Percentiles rank a stretch among this genome's conserved stretches.
Conservation (phyloP, 371 early-diverging fungal species). For the Apophysomyces sp. region DNA sequence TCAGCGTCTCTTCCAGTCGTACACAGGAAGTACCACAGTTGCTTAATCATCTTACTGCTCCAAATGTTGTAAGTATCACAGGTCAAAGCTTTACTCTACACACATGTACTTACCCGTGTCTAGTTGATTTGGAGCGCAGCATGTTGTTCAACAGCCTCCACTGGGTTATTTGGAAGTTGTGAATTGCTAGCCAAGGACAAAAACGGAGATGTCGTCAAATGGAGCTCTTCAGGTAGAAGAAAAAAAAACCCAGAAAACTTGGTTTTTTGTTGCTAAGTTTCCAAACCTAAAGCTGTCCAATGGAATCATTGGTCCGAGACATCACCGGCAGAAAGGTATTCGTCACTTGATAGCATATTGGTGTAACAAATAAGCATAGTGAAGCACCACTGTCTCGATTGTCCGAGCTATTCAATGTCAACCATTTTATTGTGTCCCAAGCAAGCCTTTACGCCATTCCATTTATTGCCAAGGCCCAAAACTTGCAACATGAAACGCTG, state of each 20-base stretch:
- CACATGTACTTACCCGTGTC: not conserved
- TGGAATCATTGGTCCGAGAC: slow-evolving; percentile 57
- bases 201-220: slow-evolving; percentile 61
- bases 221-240: slow-evolving; percentile 56
- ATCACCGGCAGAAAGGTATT: slow-evolving; percentile 46
- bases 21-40: slow-evolving; percentile 71
- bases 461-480: slow-evolving; percentile 57
- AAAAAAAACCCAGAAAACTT: too few relatives aligned
- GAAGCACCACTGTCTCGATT: slow-evolving; percentile 64
- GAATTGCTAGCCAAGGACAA: slow-evolving; percentile 70
- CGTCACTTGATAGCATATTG: too few relatives aligned
- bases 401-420: slow-evolving; percentile 75
- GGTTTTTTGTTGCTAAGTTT: not conserved
- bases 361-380: too few relatives aligned
- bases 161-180: slow-evolving; percentile 52
- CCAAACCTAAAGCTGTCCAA: slow-evolving; percentile 26
- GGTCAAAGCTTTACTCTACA: not conserved
- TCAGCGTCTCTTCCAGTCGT: slow-evolving; percentile 67
- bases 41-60: slow-evolving; percentile 73
- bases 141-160: slow-evolving; percentile 63
- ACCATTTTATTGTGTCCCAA: slow-evolving; percentile 77
- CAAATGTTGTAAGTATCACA: slow-evolving; percentile 62
- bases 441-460: slow-evolving; percentile 68
- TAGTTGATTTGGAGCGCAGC: slow-evolving; percentile 76
- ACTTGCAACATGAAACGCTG: slow-evolving; percentile 44